phyloP scores from a whole-genome alignment of 1,284 basidiomycete genomes.

The Mycena citricolor region DNA sequence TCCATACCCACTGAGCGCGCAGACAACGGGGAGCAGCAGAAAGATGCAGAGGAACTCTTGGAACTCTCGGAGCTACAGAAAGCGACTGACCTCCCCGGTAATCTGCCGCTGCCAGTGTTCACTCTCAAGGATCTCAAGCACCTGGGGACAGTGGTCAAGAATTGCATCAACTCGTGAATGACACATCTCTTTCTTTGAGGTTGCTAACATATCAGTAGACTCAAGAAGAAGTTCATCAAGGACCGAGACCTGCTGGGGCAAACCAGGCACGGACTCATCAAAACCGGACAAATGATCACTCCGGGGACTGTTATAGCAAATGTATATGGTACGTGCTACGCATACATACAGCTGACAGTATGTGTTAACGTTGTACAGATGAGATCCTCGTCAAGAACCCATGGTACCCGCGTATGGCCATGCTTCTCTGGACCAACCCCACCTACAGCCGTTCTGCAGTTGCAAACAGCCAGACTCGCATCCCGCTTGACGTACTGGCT shows the following conservation, averaged over 20 bases:
- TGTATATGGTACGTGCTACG: slow-evolving; percentile 12
- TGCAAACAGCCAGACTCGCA: slow-evolving; percentile 18
- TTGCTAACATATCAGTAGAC: too few relatives aligned
- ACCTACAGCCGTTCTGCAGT: slow-evolving; percentile 19
- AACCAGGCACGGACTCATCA: slow-evolving; percentile 1
- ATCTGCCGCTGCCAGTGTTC: too few relatives aligned
- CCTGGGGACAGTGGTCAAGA: neutral
- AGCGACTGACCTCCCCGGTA: too few relatives aligned
- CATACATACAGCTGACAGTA: neutral
- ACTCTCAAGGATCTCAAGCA: neutral
- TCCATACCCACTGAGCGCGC: too few relatives aligned
- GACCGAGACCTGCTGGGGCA: neutral
- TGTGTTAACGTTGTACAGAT: slow-evolving; percentile 8
- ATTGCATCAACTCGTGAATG: slow-evolving; percentile 1
- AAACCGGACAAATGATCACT: slow-evolving; percentile 2
- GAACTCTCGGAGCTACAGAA: too few relatives aligned
- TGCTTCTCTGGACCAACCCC: slow-evolving; percentile 21
- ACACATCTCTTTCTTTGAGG: neutral
- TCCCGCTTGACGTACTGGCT: slow-evolving; percentile 21
- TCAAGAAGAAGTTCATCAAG: neutral
- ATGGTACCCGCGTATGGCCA: slow-evolving; percentile 25
- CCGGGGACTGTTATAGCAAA: slow-evolving; percentile 12
- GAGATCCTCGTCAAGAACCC: slow-evolving; percentile 19
- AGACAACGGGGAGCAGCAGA: too few relatives aligned
- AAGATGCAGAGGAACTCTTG: too few relatives aligned